Base-by-base conservation (phyloP, 345 rosid genomes). In the Euphorbia tirucalli region DNA sequence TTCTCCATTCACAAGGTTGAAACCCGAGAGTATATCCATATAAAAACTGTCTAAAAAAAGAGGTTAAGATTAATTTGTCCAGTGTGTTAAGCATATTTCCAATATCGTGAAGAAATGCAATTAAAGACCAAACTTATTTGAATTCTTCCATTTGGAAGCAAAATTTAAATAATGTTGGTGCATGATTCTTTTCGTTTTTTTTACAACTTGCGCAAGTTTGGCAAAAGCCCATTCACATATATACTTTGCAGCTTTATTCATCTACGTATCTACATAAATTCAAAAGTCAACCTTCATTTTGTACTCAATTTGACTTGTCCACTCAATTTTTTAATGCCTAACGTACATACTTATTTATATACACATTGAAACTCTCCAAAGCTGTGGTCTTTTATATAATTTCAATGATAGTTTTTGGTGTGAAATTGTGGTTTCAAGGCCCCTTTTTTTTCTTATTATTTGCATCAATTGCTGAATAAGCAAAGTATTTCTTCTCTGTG, bases 391-490 rank as follows among this genome's bases (percentile, higher is more conserved):
- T 6, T 61, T 79, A 43, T 79, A 50, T 65, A 15, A 30, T n/a
- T 56, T 18, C 43, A 31, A 37, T n/a, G 3, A 7, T 3, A 15
- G 5, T 31, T 62, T 43, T 49, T 27, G 22, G 65, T 37, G 39
- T 68, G 78, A 64, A 27, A 46, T 43, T 54, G 64, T 50, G 22
- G 74, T 69, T 52, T 72, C 0, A 30, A 32, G n/a, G n/a, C n/a
- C n/a, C n/a, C n/a, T n/a, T n/a, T n/a, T n/a, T n/a, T n/a, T n/a
- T n/a, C n/a, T n/a, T n/a, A n/a, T n/a, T n/a, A 7, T 59, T 78
- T 79, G 79, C 80, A 75, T 84, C 78, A 79, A 83, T 80, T 86
- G 80, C 75, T 73, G 77, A 77, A 76, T 74, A 83, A 83, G 88
- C 81, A 88, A 80, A 83, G 83, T 39, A 0, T 55, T 66, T 31